phyloP scores from a whole-genome alignment of 768 basidiomycete species.

The Suillus clintonianus region DNA sequence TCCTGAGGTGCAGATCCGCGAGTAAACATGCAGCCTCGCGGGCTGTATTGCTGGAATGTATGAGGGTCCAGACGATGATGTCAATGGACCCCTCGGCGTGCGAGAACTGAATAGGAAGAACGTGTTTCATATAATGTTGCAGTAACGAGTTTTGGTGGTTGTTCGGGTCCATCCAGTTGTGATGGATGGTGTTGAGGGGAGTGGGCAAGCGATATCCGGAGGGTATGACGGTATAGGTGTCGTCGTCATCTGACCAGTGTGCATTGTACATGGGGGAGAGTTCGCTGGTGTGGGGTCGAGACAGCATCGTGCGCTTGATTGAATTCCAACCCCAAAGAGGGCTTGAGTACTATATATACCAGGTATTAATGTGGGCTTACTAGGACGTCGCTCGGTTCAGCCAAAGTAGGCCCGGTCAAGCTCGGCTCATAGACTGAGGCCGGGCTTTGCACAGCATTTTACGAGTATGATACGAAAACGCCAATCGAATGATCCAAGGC shows the following conservation, averaged over 20 bases:
- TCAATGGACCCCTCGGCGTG: constrained; percentile 55
- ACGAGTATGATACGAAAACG: neutral
- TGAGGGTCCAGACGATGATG: constrained; percentile 50
- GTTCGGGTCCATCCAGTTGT: constrained; percentile 13
- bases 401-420: neutral
- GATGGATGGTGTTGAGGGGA: constrained; percentile 9
- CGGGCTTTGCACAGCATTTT: neutral
- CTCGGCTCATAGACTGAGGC: neutral
- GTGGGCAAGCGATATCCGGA: constrained; percentile 19
- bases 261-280: constrained; percentile 24
- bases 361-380: neutral
- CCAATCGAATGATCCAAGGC: neutral
- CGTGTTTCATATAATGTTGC: constrained; percentile 57
- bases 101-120: constrained; percentile 70
- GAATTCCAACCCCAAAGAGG: too few species aligned
- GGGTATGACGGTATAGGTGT: constrained; percentile 18
- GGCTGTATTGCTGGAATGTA: constrained; percentile 47
- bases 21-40: constrained; percentile 64
- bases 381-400: neutral
- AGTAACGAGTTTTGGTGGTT: constrained; percentile 21
- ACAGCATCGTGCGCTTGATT: neutral
- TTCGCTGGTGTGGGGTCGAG: constrained; percentile 25
- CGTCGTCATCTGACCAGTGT: constrained; percentile 16
- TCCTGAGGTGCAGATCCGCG: constrained; percentile 54
- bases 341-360: neutral